A percentile compares a stretch with the other conserved stretches of the same genome.
Conservation (phyloP, 73 alveolate genomes). For the Paraurostyla sp. region DNA sequence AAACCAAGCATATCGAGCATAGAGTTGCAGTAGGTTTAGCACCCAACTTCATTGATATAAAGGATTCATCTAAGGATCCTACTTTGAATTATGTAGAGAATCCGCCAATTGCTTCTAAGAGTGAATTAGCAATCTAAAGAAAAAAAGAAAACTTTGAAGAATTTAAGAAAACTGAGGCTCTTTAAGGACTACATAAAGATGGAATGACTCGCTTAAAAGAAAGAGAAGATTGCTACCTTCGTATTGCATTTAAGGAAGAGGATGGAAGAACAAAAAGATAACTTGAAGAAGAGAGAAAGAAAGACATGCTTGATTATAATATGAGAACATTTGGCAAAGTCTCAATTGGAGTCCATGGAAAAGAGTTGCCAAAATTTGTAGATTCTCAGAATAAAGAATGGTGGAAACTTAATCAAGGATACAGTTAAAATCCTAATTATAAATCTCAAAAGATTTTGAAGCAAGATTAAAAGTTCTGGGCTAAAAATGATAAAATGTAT, state of each 20-base stretch:
- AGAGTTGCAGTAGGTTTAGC: constrained; percentile 80
- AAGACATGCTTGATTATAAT: constrained; percentile 83
- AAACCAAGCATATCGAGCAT: constrained; percentile 71
- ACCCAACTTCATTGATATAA: constrained; percentile 71
- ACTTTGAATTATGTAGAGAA: constrained; percentile 73
- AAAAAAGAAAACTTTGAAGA: constrained; percentile 77
- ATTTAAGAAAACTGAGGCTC: constrained; percentile 67
- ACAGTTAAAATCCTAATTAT: background rate
- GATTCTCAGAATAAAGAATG: constrained; percentile 34
- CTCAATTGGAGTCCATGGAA: constrained; percentile 82
- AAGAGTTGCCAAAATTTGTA: constrained; percentile 71
- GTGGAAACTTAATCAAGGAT: constrained; percentile 49
- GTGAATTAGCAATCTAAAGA: constrained; percentile 71
- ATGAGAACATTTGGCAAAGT: constrained; percentile 84
- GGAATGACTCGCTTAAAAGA: constrained; percentile 83
- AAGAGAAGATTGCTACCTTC: constrained; percentile 83
- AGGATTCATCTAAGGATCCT: constrained; percentile 78
- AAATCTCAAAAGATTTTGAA: constrained; percentile 9
- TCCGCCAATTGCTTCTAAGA: constrained; percentile 80
- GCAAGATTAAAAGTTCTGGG: constrained; percentile 66
- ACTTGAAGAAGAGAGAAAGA: constrained; percentile 76
- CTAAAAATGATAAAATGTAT: constrained; percentile 69
- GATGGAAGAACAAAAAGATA: constrained; percentile 79
- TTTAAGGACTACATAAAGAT: constrained; percentile 69
- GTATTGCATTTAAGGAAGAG: constrained; percentile 77